These are phyloP conservation scores for Plasmodium chabaudi DNA, from an alignment of 169 alveolate genomes.

Conservation along the genomic window DNA sequence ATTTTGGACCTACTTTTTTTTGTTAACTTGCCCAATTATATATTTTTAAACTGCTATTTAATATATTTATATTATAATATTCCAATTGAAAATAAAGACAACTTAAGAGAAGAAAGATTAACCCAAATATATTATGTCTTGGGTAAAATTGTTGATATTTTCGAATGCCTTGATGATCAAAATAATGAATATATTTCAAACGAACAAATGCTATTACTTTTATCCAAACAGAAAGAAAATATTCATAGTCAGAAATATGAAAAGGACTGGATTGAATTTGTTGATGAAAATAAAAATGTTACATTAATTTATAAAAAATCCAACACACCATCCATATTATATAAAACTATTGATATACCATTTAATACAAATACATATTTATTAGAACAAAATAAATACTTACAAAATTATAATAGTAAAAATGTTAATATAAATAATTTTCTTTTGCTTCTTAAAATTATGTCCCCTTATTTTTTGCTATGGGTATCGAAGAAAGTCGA, in stretches of 20 bases:
- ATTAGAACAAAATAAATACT: conserved; percentile 15
- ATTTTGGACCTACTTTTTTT: conserved; percentile 32
- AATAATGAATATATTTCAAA: background rate
- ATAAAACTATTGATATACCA: conserved; percentile 9
- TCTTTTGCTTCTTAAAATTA: conserved; percentile 56
- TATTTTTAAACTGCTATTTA: conserved; percentile 35
- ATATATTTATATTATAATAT: conserved; percentile 32
- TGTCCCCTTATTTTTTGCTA: conserved; percentile 55
- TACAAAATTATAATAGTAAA: conserved; percentile 15
- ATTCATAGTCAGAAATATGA: background rate
- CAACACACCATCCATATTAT: background rate
- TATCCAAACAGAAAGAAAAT: background rate
- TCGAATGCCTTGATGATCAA: background rate
- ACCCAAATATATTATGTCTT: background rate
- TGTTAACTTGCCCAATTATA: conserved; percentile 41
- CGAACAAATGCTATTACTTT: background rate
- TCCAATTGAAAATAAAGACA: background rate
- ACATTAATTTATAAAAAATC: conserved; percentile 22
- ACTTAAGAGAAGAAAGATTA: conserved; percentile 2
- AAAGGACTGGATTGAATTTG: conserved; percentile 3
- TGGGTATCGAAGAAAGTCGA: conserved; percentile 25
- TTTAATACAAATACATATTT: conserved; percentile 52
- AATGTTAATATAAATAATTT: conserved; percentile 63
- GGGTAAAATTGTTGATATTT: conserved; percentile 8
- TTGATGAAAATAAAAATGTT: conserved; percentile 5